Conservation (phyloP, 192 early-diverging fungal species). For the Coemansia sp. region DNA sequence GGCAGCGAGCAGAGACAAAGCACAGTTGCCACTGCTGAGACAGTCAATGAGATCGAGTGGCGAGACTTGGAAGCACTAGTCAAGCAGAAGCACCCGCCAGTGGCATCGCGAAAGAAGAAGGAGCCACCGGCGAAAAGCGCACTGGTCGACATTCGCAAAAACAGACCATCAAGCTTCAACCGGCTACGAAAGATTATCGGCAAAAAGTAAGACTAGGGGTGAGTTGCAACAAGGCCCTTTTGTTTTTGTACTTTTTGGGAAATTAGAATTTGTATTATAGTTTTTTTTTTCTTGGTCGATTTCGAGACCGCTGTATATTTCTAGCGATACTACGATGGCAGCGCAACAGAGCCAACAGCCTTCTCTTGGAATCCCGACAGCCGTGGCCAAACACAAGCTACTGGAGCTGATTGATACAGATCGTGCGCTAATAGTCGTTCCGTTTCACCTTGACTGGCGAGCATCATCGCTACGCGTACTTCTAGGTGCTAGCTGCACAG, state of each 20-base stretch:
- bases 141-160: constrained; percentile 25
- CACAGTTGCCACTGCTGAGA: constrained; percentile 35
- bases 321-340: not conserved
- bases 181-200: constrained; percentile 3
- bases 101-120: not conserved
- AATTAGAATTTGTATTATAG: not conserved
- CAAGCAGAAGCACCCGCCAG: not conserved
- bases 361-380: constrained; percentile 24
- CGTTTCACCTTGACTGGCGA: constrained; percentile 27
- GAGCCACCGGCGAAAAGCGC: not conserved
- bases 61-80: constrained; percentile 24
- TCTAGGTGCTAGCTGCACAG: not conserved
- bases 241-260: not conserved
- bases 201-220: not conserved
- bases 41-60: constrained; percentile 19
- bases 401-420: constrained; percentile 24
- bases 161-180: constrained; percentile 1
- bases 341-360: not conserved
- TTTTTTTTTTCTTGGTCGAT: not conserved
- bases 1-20: not conserved
- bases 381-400: constrained; percentile 20
- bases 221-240: not conserved
- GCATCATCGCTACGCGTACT: constrained; percentile 7
- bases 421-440: constrained; percentile 17
- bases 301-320: not conserved